Conservation (phyloP, 2,329 filamentous ascomycete species). For the Ploettnerulaceae sp. region DNA sequence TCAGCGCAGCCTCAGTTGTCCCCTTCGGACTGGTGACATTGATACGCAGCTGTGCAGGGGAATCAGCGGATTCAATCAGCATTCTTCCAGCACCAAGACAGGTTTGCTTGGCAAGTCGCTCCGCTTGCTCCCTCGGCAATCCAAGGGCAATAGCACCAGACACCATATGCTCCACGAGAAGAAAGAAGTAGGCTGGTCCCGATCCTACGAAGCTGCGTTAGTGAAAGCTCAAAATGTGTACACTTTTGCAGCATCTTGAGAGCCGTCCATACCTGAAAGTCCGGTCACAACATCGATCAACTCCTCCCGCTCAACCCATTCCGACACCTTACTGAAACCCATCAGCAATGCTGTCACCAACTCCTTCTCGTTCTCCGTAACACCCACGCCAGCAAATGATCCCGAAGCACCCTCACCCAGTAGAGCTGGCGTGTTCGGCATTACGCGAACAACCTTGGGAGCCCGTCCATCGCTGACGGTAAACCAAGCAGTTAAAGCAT, state of each 20-base stretch:
- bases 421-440: slow-evolving; percentile 10
- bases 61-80: slow-evolving; percentile 6
- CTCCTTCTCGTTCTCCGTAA: slow-evolving; percentile 8
- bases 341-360: slow-evolving; percentile 6
- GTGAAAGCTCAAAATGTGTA: background rate
- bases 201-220: background rate
- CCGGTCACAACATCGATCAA: slow-evolving; percentile 11
- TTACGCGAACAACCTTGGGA: slow-evolving; percentile 7
- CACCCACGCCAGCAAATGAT: slow-evolving; percentile 7
- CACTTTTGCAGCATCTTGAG: too few relatives aligned
- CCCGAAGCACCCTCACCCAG: slow-evolving; percentile 9
- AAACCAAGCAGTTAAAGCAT: slow-evolving; percentile 6
- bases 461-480: slow-evolving; percentile 1
- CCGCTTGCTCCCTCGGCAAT: slow-evolving; percentile 9
- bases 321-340: slow-evolving; percentile 8
- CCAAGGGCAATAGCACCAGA: slow-evolving; percentile 6
- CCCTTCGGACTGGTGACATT: slow-evolving; percentile 12
- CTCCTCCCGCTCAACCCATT: slow-evolving; percentile 8
- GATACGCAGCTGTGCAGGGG: slow-evolving; percentile 7
- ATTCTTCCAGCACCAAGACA: slow-evolving; percentile 10
- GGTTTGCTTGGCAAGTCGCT: slow-evolving; percentile 11
- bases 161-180: slow-evolving; percentile 9
- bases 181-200: slow-evolving; percentile 10
- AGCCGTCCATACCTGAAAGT: slow-evolving; percentile 10
- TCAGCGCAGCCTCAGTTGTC: slow-evolving; percentile 9